Percentiles rank a stretch among this genome's conserved stretches.
Evolutionary conservation across 2,329 filamentous ascomycete species (phyloP).

Genomic region (Lachnellula occidentalis): DNA sequence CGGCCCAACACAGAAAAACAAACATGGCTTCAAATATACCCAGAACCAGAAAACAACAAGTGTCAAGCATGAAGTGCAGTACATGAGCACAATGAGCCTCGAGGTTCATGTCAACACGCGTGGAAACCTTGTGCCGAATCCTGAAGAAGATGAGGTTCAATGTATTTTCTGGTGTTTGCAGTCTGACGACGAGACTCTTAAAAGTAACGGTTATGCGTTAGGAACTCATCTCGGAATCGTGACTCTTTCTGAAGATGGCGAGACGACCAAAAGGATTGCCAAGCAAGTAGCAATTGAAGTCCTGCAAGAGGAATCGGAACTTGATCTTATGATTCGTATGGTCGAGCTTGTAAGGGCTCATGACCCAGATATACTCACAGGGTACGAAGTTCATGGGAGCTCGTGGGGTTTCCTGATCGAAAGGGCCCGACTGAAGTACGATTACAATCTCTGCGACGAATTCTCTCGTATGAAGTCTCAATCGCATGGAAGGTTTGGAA

Average conservation of each 20-base stretch:
- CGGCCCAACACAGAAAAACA: slow-evolving; percentile 76
- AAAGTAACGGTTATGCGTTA: slow-evolving; percentile 43
- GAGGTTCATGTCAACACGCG: slow-evolving; percentile 89
- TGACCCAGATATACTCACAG: slow-evolving; percentile 90
- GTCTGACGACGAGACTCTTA: slow-evolving; percentile 58
- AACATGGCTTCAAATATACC: slow-evolving; percentile 79
- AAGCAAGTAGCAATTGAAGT: slow-evolving; percentile 60
- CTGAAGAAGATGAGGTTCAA: slow-evolving; percentile 81
- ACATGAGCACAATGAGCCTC: slow-evolving; percentile 95
- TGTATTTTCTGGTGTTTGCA: slow-evolving; percentile 89
- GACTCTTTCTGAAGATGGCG: slow-evolving; percentile 59
- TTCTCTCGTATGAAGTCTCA: slow-evolving; percentile 83
- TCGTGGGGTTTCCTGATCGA: slow-evolving; percentile 98
- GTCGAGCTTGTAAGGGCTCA: slow-evolving; percentile 77
- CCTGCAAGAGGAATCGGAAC: slow-evolving; percentile 69
- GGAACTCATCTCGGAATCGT: slow-evolving; percentile 64
- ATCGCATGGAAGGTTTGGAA: slow-evolving; percentile 77
- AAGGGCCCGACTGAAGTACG: slow-evolving; percentile 77
- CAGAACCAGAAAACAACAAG: slow-evolving; percentile 69
- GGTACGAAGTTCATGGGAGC: slow-evolving; percentile 87
- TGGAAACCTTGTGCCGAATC: slow-evolving; percentile 76
- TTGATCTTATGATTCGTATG: slow-evolving; percentile 79
- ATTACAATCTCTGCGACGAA: slow-evolving; percentile 86
- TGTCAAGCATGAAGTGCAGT: slow-evolving; percentile 77
- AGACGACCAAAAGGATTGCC: slow-evolving; percentile 54